Base-by-base conservation (phyloP, 1,139 yeast genomes). In the Blastobotrys buckinghamii region DNA sequence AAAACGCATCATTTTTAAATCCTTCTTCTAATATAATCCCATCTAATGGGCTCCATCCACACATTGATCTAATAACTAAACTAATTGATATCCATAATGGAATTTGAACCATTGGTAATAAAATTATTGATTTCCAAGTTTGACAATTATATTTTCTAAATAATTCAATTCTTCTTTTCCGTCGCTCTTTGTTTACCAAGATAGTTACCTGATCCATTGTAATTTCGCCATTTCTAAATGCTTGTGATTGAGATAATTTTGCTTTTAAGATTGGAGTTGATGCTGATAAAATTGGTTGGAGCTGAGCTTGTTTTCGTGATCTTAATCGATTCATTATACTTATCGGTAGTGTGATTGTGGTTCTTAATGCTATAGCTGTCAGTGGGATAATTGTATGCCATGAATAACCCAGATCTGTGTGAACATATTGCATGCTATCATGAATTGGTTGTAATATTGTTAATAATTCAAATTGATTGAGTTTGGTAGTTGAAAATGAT, bases 1-100 rank as follows among this genome's bases (percentile, higher is more conserved):
- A 61, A 0, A 78, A 55, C 0, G 84, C 84, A 59, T 82, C 89
- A 1, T 62, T 64, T 38, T 74, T 70, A 47, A 84, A 67, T 0
- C 75, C 64, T 24, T 77, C 72, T 57, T 82, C 90, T 29, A 83
- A 58, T 0, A 84, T 79, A 10, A 72, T 45, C 53, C 70, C 58
- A 53, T 64, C 51, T 47, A 63, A 40, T 50, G 61, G 60, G 17
- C 78, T 68, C 86, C 89, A 83, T 0, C 92, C 94, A 44, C 89
- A 81, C 57, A 87, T 69, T 47, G 82, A 78, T 55, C 97, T 74
- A 60, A 89, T 77, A 0, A 90, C 82, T 58, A 83, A 70, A 9
- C 94, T 83, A 75, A 88, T 74, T 1, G 82, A 73, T 2, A 88
- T 74, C 95, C 96, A 90, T n/a, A 89, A 65, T 0, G 97, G 97